Evolutionary conservation across 2,329 filamentous ascomycete species (phyloP), one percentile per base, ranked within the genome.

Genomic region (Aspergillus cejpii): DNA sequence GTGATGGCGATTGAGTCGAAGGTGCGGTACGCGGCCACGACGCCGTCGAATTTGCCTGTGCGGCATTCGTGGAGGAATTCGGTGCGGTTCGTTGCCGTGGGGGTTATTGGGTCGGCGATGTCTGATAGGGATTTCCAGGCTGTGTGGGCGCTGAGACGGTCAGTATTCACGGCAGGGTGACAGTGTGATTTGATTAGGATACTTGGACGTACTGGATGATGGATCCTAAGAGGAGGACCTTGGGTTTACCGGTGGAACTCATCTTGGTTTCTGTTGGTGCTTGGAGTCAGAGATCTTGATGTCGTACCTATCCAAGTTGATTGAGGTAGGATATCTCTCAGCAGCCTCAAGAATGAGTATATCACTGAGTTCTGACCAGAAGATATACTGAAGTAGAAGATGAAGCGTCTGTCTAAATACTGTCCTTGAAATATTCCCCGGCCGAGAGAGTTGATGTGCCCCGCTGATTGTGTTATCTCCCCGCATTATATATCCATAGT

Each of bases 51-150:
- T 24, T 73, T 72, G 15, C 85, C 85, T 15, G 76, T 74, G 39
- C 70, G 69, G 62, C 79, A 83, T 69, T 91, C 84, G 38, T 77
- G 62, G 41, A 91, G 68, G 65, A 94, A 91, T 14, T 80, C 80
- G 15, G 67, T 62, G 43, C 86, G 80, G 62, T 74, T 79, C 15
- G 70, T 80, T 7, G 85, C 73, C 48, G 71, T 70, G 6, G 85
- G 80, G 11, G 68, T 67, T 31, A 90, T 56, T 34, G 90, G 65
- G n/a, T 87, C 79, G 33, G 83, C 84, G 15, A 85, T 65, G 17
- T 74, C 64, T 41, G 71, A 67, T 44, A 92, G 73, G 4, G 74
- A 64, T n/a, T 75, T 62, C 81, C 83, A 89, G 46, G 78, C 71
- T 31, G 78, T 70, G 48, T 81, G 73, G 31, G 85, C 86, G 60